A percentile compares a stretch with the other conserved stretches of the same genome.
Evolutionary conservation across 2,329 filamentous ascomycete genomes (phyloP).

Genomic region (Colletotrichum tofieldiae): DNA sequence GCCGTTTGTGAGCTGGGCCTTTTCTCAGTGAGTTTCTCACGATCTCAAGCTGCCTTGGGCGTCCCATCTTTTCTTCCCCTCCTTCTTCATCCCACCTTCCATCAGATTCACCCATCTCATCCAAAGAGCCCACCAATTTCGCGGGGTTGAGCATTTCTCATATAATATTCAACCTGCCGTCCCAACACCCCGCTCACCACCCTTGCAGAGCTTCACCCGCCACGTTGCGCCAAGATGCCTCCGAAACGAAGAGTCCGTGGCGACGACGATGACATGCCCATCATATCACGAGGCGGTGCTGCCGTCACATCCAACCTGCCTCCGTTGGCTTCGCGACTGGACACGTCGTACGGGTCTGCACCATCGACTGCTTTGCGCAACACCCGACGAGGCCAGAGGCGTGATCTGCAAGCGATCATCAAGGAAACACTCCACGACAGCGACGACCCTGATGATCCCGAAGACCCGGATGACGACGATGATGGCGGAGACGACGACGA

Average conservation of each 20-base stretch:
- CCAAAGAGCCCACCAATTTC: background rate
- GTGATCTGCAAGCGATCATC: constrained; percentile 44
- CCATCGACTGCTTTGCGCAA: constrained; percentile 43
- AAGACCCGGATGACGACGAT: background rate
- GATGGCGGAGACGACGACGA: constrained; percentile 7
- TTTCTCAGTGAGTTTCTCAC: background rate
- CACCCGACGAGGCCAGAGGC: constrained; percentile 43
- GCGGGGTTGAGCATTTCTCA: constrained; percentile 10
- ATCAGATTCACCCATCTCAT: background rate
- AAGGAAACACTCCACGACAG: constrained; percentile 41
- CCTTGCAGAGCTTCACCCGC: constrained; percentile 1
- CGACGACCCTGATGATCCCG: constrained; percentile 13
- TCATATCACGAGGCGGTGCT: constrained; percentile 31
- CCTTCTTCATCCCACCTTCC: background rate
- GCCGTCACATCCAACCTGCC: constrained; percentile 45
- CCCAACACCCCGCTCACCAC: constrained; percentile 8
- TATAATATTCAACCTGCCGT: constrained; percentile 12
- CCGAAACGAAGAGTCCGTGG: constrained; percentile 31
- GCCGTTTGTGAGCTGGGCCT: constrained; percentile 2
- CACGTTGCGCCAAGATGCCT: constrained; percentile 35
- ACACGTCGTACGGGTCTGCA: constrained; percentile 47
- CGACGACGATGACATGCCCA: constrained; percentile 24
- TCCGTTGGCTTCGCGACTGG: constrained; percentile 44
- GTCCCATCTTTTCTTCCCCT: background rate
- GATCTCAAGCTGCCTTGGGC: background rate